Conservation (phyloP, 192 early-diverging fungal species). For the Podila epigama region DNA sequence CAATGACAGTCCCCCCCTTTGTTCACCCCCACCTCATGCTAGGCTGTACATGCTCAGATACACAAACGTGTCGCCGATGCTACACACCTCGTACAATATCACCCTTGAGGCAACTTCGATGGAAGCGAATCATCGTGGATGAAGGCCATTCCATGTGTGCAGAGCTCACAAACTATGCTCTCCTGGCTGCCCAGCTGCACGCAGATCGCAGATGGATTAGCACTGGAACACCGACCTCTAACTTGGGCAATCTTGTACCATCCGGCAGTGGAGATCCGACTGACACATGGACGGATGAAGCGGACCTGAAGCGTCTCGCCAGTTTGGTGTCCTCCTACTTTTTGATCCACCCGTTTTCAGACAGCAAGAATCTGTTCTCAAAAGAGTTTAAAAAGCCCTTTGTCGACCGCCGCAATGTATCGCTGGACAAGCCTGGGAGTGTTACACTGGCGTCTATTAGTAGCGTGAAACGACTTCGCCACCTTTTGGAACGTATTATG, state of each 20-base stretch:
- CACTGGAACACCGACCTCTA: constrained; percentile 75
- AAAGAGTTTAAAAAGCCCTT: constrained; percentile 63
- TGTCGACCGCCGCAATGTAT: constrained; percentile 40
- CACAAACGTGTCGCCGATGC: no score
- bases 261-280: constrained; percentile 2
- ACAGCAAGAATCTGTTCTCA: constrained; percentile 52
- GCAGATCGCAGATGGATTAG: constrained; percentile 73
- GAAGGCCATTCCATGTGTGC: constrained; percentile 80
- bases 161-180: constrained; percentile 51
- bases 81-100: constrained; percentile 50
- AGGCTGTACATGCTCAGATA: no score
- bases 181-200: constrained; percentile 65
- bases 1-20: no score
- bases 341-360: constrained; percentile 68
- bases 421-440: background rate
- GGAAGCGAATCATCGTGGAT: constrained; percentile 84
- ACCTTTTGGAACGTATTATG: constrained; percentile 75
- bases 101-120: constrained; percentile 75
- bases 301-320: constrained; percentile 64
- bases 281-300: constrained; percentile 25
- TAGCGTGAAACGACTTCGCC: constrained; percentile 55
- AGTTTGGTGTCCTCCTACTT: constrained; percentile 66
- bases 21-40: no score
- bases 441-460: constrained; percentile 40
- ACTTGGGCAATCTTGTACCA: constrained; percentile 57